phyloP scores from a whole-genome alignment of 1,139 yeast genomes.

The Geotrichum klebahnii region DNA sequence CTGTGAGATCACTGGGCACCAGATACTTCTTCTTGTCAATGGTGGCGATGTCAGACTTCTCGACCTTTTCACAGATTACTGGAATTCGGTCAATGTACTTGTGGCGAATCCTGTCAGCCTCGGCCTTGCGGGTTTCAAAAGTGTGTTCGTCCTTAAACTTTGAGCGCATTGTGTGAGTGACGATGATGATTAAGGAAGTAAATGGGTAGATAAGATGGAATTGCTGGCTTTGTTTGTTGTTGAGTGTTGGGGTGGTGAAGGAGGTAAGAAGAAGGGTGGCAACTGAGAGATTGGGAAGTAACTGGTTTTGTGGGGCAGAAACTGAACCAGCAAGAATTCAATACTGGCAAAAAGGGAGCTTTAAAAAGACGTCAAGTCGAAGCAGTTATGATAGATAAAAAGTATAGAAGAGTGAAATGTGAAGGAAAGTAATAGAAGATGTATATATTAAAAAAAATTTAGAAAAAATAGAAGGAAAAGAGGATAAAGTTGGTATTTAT shows the following conservation, averaged over 20 bases:
- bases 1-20: constrained; percentile 93
- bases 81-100: constrained; percentile 92
- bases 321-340: not conserved
- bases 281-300: not conserved
- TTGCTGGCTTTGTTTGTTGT: not conserved
- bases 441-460: not conserved
- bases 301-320: not conserved
- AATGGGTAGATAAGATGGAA: not conserved
- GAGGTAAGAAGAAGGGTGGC: constrained; percentile 1
- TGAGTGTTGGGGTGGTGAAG: not conserved
- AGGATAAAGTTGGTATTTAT: not conserved
- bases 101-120: constrained; percentile 84
- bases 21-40: constrained; percentile 95
- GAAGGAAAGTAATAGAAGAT: no score
- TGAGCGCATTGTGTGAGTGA: constrained; percentile 56
- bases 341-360: not conserved
- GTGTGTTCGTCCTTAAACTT: constrained; percentile 92
- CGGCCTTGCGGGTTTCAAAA: constrained; percentile 91
- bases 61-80: constrained; percentile 93
- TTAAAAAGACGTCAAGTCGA: not conserved
- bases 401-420: constrained; percentile 9
- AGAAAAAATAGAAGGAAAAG: constrained; percentile 1
- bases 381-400: not conserved
- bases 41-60: constrained; percentile 91
- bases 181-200: not conserved